Evolutionary conservation across 2,329 filamentous ascomycete species (phyloP).

Genomic region (Dactylellina haptotyla): DNA sequence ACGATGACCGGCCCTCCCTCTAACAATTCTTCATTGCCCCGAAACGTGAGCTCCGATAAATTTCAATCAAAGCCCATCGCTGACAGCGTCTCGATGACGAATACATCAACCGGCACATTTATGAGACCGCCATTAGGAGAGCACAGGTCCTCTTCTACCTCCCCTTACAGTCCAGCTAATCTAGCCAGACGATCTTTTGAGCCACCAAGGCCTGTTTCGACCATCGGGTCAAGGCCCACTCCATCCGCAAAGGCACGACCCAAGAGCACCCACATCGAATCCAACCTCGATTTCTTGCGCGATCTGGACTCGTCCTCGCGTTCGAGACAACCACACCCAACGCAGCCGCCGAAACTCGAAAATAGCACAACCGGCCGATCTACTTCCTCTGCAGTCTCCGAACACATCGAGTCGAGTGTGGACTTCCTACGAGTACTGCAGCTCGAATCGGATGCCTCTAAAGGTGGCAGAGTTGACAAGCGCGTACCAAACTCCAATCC

Average conservation of each 20-base stretch:
- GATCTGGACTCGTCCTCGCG: constrained; percentile 73
- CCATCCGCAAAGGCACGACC: constrained; percentile 69
- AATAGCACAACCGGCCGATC: constrained; percentile 58
- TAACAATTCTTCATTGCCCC: constrained; percentile 10
- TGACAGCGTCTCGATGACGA: constrained; percentile 23
- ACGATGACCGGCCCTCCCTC: constrained; percentile 78
- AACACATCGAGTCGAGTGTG: constrained; percentile 79
- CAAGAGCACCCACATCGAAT: constrained; percentile 82
- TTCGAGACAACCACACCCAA: constrained; percentile 59
- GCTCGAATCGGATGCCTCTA: constrained; percentile 67
- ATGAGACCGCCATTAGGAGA: constrained; percentile 59
- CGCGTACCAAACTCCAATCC: constrained; percentile 77
- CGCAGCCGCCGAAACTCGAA: constrained; percentile 60
- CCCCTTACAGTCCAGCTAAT: constrained; percentile 76
- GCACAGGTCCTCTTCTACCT: constrained; percentile 63
- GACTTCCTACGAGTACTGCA: constrained; percentile 84
- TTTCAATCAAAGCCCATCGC: constrained; percentile 65
- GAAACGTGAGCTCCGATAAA: constrained; percentile 60
- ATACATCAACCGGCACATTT: constrained; percentile 25
- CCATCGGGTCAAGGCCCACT: constrained; percentile 71
- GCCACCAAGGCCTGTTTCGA: constrained; percentile 68
- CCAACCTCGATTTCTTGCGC: constrained; percentile 82
- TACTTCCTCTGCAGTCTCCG: constrained; percentile 55
- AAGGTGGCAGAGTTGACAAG: constrained; percentile 62
- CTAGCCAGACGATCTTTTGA: constrained; percentile 73